Base-by-base conservation (phyloP, 768 basidiomycete genomes). In the Lentinus brumalis region DNA sequence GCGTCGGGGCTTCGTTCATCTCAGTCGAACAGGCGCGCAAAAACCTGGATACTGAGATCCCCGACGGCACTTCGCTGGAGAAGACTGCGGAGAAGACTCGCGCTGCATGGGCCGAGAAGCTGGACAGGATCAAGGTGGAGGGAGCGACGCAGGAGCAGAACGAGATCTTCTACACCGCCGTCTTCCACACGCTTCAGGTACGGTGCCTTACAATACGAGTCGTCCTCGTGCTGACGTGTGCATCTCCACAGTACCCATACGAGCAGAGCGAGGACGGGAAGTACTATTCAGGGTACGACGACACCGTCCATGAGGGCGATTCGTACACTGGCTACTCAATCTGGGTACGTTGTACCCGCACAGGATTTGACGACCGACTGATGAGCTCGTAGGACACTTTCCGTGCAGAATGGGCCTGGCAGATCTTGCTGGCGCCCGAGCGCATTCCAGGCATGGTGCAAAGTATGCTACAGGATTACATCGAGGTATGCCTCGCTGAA, bases 261-360 rank as follows among this genome's bases (percentile, higher is more conserved):
- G 90, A 92, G 68, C 83, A 89, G 60, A 77, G 81, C 62, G 91
- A 93, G 70, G 75, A 80, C 41, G 83, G 82, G 4, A 70, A 67
- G 7, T 92, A 93, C 71, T 94, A 88, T 71, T 92, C 91, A 6
- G 92, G 84, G 0, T 92, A 93, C 60, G 86, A 90, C 57, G 83
- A 88, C 53, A 60, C 73, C 6, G 73, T 92, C 0, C 88, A 91
- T 51, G 69, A 80, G 31, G 85, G 87, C 16, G 74, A 76, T n/a
- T 91, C 88, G 0, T 92, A 92, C 66, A 89, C 86, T 0, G 91
- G 90, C 0, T 92, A 92, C 69, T 91, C 89, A 0, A 89, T 86
- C 61, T 91, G 89, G 89, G 87, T 88, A 58, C 7, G 80, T 64
- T 45, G 50, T 31, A n/a, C 56, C 9, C 12, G 44, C 29, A 5